Conservation (phyloP, 139 green algal species). For the Haematococcus sp. region DNA sequence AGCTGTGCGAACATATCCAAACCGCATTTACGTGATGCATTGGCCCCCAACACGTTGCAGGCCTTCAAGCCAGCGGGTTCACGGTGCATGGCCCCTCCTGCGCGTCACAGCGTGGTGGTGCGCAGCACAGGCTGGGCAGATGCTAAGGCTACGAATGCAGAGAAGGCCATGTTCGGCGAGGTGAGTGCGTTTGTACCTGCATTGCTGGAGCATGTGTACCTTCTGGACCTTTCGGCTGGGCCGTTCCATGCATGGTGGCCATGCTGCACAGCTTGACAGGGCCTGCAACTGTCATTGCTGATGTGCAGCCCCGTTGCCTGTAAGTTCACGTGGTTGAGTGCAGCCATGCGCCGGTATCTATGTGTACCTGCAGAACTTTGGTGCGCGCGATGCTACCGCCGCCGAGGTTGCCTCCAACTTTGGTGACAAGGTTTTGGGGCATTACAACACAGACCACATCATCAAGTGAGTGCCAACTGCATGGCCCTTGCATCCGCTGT, state of each 20-base stretch:
- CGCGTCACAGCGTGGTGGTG: neutral
- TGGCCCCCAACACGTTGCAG: too few species aligned
- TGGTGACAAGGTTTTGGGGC: slow-evolving; percentile 76
- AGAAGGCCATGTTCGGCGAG: slow-evolving; percentile 49
- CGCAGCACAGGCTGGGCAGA: slow-evolving; percentile 20
- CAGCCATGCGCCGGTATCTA: neutral
- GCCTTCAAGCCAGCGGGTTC: too few species aligned
- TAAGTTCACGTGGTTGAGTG: too few species aligned
- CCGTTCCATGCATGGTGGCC: neutral
- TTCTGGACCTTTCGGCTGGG: neutral
- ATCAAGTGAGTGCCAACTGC: slow-evolving; percentile 74
- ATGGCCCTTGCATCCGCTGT: too few species aligned
- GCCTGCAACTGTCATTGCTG: neutral
- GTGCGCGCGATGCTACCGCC: slow-evolving; percentile 77
- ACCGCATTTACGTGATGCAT: too few species aligned
- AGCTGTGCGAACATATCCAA: too few species aligned
- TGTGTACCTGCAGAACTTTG: slow-evolving; percentile 63
- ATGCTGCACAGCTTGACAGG: neutral
- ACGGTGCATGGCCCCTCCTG: too few species aligned
- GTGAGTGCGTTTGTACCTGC: slow-evolving; percentile 9
- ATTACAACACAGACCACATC: slow-evolving; percentile 89
- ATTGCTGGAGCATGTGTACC: neutral
- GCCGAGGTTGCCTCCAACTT: slow-evolving; percentile 88
- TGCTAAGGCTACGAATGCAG: neutral
- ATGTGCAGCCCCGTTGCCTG: too few species aligned